A percentile compares a stretch with the other conserved stretches of the same genome.
Evolutionary conservation across 225 moss, liverwort and hornwort species (phyloP).

Genomic region (Sphagnum tenellum): DNA sequence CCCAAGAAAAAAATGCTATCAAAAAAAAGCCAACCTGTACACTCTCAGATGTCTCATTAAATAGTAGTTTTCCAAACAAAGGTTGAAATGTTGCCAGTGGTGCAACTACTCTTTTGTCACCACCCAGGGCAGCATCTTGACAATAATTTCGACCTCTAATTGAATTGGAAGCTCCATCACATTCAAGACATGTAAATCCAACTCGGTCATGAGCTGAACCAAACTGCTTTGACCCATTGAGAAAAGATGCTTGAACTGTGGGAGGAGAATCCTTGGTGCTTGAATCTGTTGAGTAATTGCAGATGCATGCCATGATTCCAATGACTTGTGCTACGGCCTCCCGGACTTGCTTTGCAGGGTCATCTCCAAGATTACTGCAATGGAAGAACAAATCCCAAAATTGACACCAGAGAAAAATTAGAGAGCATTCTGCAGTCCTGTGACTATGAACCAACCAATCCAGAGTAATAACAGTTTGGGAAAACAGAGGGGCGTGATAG

Average conservation of each 20-base stretch:
- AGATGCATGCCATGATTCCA: constrained; percentile 71
- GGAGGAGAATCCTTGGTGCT: not conserved
- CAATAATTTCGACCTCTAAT: too few species aligned
- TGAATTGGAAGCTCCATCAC: constrained; percentile 25
- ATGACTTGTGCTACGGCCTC: constrained; percentile 61
- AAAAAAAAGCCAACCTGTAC: constrained; percentile 43
- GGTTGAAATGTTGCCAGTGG: constrained; percentile 52
- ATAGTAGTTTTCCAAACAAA: constrained; percentile 47
- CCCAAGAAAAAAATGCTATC: not conserved
- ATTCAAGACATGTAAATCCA: constrained; percentile 49
- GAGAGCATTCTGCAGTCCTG: too few species aligned
- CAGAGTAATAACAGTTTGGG: too few species aligned
- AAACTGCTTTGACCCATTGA: too few species aligned
- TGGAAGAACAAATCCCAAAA: not conserved
- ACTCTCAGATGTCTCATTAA: constrained; percentile 63
- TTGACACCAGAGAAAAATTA: too few species aligned
- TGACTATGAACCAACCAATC: too few species aligned
- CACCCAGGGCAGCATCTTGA: not conserved
- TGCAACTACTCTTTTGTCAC: constrained; percentile 15
- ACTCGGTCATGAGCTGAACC: not conserved
- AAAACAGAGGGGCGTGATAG: too few species aligned
- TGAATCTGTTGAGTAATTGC: constrained; percentile 14
- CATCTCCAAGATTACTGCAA: constrained; percentile 24
- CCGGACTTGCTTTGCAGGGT: constrained; percentile 53
- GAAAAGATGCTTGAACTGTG: too few species aligned